Evolutionary conservation across 1,284 basidiomycete genomes (phyloP).

Genomic region (Cystobasidium slooffiae): DNA sequence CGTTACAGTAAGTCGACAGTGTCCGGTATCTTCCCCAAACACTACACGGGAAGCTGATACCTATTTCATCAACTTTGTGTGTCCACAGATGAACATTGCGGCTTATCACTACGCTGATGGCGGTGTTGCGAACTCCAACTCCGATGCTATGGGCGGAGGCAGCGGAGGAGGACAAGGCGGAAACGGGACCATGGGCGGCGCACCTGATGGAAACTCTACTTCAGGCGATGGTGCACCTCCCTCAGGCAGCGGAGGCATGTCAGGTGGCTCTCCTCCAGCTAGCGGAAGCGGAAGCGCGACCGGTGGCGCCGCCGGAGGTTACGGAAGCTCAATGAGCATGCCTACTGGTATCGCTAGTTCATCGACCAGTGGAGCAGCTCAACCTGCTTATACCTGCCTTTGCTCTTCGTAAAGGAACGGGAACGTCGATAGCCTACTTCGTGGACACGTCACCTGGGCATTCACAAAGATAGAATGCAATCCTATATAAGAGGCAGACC

Average conservation of each 20-base stretch:
- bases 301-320: neutral
- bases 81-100: constrained; percentile 10
- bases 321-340: neutral
- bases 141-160: neutral
- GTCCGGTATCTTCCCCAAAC: neutral
- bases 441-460: no score
- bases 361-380: neutral
- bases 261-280: neutral
- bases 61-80: neutral
- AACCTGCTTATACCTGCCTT: constrained; percentile 3
- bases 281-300: neutral
- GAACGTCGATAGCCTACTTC: no score
- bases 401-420: neutral
- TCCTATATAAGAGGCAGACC: no score
- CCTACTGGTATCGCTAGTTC: neutral
- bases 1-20: neutral
- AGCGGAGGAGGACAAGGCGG: constrained; percentile 8
- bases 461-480: no score
- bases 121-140: constrained; percentile 7
- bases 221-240: constrained; percentile 12
- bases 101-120: constrained; percentile 25
- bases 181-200: neutral
- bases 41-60: neutral
- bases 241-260: neutral
- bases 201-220: constrained; percentile 1